Evolutionary conservation across 2,329 filamentous ascomycete species (phyloP), one percentile per base, ranked within the genome.

Genomic region (Eurotiales sp.): DNA sequence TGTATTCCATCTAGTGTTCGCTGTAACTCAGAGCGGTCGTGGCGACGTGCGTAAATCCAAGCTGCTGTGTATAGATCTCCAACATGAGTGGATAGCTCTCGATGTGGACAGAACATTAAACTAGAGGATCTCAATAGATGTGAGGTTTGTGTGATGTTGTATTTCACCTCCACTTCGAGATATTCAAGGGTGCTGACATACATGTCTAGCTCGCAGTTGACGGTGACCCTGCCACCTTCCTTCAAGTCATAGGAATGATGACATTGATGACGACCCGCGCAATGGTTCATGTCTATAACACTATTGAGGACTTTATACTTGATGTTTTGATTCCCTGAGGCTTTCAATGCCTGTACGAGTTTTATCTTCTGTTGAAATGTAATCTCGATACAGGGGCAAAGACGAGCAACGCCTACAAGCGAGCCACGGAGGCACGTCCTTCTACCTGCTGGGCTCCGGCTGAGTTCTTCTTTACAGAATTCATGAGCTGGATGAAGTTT

Each of bases 331-430:
- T 6, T 41, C 23, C 10, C 5, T 23, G 25, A 7, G 12, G 22
- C n/a, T 22, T 4, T 17, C 25, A 49, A 14, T 6, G 29, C 46
- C 14, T 23, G 15, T 6, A 17, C 15, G 17, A 49, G 30, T n/a
- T 19, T 49, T 21, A 36, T 2, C 23, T 50, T 50, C 5, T 50
- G 27, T 39, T 30, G 6, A 45, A 39, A 50, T 7, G 48, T 50
- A 34, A 50, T 50, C 22, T 50, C 30, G 7, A 17, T 25, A 19
- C 48, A 50, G 4, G 40, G 40, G 12, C 48, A 50, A 4, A 50
- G 22, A 23, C 40, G 41, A 17, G 42, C 48, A 22, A 45, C 11
- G 11, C 48, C 48, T 10, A 30, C 48, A 1, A 15, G 2, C 4
- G 12, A 12, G 15, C 37, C 39, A 15, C 27, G 19, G 4, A 27